Conservation (phyloP, 495 filamentous ascomycete species). For the Opeltia flavorubescens region DNA sequence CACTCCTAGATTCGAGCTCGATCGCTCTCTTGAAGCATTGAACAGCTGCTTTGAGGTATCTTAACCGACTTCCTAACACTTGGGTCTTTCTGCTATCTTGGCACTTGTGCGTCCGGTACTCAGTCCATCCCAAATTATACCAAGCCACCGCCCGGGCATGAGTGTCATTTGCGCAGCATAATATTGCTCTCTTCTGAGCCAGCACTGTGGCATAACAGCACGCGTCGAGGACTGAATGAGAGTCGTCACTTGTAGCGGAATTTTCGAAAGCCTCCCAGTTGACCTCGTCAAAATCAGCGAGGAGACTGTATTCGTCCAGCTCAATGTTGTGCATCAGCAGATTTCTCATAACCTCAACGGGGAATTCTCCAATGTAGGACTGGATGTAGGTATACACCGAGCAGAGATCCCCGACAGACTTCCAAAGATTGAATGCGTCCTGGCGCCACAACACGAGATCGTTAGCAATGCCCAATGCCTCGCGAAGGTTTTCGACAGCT, state of each 20-base stretch:
- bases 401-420: constrained; percentile 80
- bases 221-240: constrained; percentile 22
- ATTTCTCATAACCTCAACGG: constrained; percentile 33
- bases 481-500: constrained; percentile 49
- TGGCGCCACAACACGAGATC: constrained; percentile 35
- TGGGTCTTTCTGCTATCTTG: constrained; percentile 29
- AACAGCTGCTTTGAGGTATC: constrained; percentile 67
- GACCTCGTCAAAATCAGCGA: constrained; percentile 60
- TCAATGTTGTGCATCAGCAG: constrained; percentile 38
- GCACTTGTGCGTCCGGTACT: constrained; percentile 64
- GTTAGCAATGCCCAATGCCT: constrained; percentile 41
- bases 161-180: constrained; percentile 53
- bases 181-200: constrained; percentile 74
- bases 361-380: constrained; percentile 42
- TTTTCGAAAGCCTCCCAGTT: constrained; percentile 35
- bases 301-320: constrained; percentile 40
- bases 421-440: constrained; percentile 89
- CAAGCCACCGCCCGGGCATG: constrained; percentile 93
- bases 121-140: constrained; percentile 93
- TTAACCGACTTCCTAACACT: constrained; percentile 30
- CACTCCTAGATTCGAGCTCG: constrained; percentile 85
- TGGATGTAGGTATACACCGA: constrained; percentile 68
- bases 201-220: constrained; percentile 59
- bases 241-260: constrained; percentile 22
- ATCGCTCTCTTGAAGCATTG: constrained; percentile 94